Evolutionary conservation across 2,329 filamentous ascomycete genomes (phyloP).

Genomic region (Zymoseptoria brevis): DNA sequence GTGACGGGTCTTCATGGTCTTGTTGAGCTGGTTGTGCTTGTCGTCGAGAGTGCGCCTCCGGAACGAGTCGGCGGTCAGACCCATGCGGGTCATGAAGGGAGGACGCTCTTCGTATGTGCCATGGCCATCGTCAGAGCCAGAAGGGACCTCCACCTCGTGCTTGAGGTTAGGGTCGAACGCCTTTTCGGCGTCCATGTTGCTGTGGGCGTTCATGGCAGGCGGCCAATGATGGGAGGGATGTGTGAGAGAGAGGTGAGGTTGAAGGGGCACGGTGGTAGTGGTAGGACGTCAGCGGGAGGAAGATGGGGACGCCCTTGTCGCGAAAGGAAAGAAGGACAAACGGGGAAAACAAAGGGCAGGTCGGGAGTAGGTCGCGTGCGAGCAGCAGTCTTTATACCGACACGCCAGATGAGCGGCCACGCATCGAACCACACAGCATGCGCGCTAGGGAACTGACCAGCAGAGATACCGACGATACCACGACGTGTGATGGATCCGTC

Average conservation of each 20-base stretch:
- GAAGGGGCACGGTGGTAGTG: neutral
- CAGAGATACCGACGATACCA: neutral
- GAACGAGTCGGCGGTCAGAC: constrained; percentile 27
- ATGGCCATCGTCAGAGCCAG: constrained; percentile 13
- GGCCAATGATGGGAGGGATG: neutral
- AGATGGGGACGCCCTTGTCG: constrained; percentile 1
- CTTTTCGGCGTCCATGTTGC: constrained; percentile 14
- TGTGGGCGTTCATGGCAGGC: constrained; percentile 4
- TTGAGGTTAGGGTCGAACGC: constrained; percentile 2
- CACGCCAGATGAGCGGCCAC: too few species aligned
- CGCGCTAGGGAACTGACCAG: neutral
- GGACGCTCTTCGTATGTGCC: constrained; percentile 9
- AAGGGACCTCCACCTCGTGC: constrained; percentile 6
- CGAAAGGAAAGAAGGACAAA: neutral
- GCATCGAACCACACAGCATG: neutral
- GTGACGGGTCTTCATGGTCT: constrained; percentile 25
- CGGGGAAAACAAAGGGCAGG: neutral
- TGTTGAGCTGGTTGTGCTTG: constrained; percentile 28
- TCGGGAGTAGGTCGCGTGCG: neutral
- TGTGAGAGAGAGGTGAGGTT: neutral
- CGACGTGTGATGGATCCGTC: neutral
- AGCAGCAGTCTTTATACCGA: neutral
- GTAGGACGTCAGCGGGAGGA: neutral
- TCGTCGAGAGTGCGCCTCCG: constrained; percentile 22
- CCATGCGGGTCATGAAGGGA: constrained; percentile 23